phyloP scores from a whole-genome alignment of 352 stramenopile genomes.

The Phytopythium vexans region DNA sequence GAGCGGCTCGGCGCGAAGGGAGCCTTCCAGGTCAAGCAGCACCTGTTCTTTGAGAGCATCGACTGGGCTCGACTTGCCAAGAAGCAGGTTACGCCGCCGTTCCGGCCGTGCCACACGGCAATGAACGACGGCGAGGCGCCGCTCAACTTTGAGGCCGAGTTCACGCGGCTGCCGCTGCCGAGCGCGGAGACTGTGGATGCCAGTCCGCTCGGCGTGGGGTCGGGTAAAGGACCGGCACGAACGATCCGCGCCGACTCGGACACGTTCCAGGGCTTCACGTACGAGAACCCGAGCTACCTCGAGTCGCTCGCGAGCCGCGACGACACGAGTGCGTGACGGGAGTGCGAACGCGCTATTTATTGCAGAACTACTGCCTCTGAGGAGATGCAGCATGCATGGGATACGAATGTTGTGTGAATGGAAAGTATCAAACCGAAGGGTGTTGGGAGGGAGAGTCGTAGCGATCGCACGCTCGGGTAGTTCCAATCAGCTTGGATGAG shows the following conservation, averaged over 20 bases:
- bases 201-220: slow-evolving; percentile 15
- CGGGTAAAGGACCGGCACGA: slow-evolving; percentile 11
- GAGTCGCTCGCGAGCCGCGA: slow-evolving; percentile 32
- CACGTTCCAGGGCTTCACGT: slow-evolving; percentile 81
- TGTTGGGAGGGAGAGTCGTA: too few species aligned
- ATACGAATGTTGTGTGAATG: too few species aligned
- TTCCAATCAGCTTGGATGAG: too few species aligned
- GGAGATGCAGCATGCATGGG: too few species aligned
- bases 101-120: slow-evolving; percentile 70
- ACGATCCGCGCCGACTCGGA: slow-evolving; percentile 54
- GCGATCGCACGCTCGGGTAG: too few species aligned
- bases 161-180: slow-evolving; percentile 78
- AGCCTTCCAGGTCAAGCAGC: slow-evolving; percentile 60
- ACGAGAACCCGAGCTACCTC: slow-evolving; percentile 67
- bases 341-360: too few species aligned
- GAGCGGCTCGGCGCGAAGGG: slow-evolving; percentile 69
- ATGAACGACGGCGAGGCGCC: slow-evolving; percentile 72
- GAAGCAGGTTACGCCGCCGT: slow-evolving; percentile 64
- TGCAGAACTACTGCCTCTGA: too few species aligned
- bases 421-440: too few species aligned
- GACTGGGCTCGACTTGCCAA: slow-evolving; percentile 61
- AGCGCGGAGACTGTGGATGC: slow-evolving; percentile 44
- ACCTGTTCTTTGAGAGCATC: slow-evolving; percentile 78
- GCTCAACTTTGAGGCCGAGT: slow-evolving; percentile 85
- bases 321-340: neutral